Percentiles rank a stretch among this genome's conserved stretches.
Conservation (phyloP, 106 monocot genomes). For the Apostasia ramifera region DNA sequence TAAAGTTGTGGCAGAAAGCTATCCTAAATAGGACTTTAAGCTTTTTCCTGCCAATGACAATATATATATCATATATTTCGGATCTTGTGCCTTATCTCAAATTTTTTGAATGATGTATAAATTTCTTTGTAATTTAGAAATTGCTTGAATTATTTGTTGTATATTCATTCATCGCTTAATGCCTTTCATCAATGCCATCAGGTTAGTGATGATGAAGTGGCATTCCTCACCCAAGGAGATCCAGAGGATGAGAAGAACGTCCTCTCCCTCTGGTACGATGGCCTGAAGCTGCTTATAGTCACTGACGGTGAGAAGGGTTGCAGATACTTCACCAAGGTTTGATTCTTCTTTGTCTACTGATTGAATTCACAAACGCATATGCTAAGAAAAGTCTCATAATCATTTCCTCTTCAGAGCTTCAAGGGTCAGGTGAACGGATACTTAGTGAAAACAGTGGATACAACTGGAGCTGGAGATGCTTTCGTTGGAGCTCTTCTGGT, state of each 20-base stretch:
- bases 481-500: conserved; percentile 44
- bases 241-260: conserved; percentile 53
- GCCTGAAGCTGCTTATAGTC: conserved; percentile 71
- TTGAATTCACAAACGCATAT: too few relatives aligned
- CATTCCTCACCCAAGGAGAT: conserved; percentile 67
- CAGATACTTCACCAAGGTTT: conserved; percentile 85
- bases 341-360: neutral
- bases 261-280: conserved; percentile 68
- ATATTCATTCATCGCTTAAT: neutral
- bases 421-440: conserved; percentile 40
- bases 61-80: too few relatives aligned
- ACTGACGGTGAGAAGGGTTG: conserved; percentile 89
- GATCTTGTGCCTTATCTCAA: too few relatives aligned
- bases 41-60: too few relatives aligned
- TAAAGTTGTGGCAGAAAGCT: too few relatives aligned
- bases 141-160: too few relatives aligned
- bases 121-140: too few relatives aligned
- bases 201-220: conserved; percentile 87
- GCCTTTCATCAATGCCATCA: neutral
- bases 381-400: neutral
- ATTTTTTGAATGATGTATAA: too few relatives aligned
- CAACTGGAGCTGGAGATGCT: conserved; percentile 57
- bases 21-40: too few relatives aligned
- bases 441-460: conserved; percentile 39
- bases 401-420: conserved; percentile 19